Evolutionary conservation across 2,329 filamentous ascomycete genomes (phyloP), one percentile per base, ranked within the genome.

Genomic region (Aspergillus sp.): DNA sequence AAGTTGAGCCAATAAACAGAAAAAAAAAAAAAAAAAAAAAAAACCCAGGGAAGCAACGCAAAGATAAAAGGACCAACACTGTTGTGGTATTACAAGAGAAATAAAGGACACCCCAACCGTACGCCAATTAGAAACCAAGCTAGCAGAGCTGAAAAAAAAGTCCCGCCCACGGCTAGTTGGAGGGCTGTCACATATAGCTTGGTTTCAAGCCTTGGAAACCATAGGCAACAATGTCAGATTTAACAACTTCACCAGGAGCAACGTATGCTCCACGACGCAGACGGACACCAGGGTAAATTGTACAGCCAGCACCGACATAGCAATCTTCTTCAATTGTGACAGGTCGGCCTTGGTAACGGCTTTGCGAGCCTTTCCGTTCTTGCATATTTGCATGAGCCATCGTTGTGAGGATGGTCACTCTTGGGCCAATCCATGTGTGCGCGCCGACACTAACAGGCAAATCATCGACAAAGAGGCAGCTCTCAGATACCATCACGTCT

Each of bases 381-480:
- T 89, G 86, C 27, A 88, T 86, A 70, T 96, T 91, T 13, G 87
- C 86, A 42, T 87, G 86, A 49, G 89, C 81, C 42, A 86, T 89
- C 34, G 88, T 86, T 15, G 89, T 92, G 69, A 91, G 90, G 64
- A 98, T 89, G 62, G 86, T 93, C 57, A 97, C 93, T 65, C 93
- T 91, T 0, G 91, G 89, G 2, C 91, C 91, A 63, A 93, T 88
- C 74, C 75, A 77, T 1, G 70, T 89, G 66, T 76, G 78, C 60
- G 90, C 85, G 3, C 93, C 93, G 67, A 98, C 92, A 47, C 81
- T 86, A 59, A 98, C 89, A 62, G 87, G 83, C 70, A 88, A 89
- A n/a, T 92, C 88, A 71, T 99, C 95, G 56, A 93, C 86, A 69
- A 98, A 88, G 24, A 87, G 88, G 74, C 93, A 97, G 68, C 91